Percentiles rank a stretch among this genome's conserved stretches.
phyloP scores from a whole-genome alignment of 306 rosid species.

The Fragaria nilgerrensis region DNA sequence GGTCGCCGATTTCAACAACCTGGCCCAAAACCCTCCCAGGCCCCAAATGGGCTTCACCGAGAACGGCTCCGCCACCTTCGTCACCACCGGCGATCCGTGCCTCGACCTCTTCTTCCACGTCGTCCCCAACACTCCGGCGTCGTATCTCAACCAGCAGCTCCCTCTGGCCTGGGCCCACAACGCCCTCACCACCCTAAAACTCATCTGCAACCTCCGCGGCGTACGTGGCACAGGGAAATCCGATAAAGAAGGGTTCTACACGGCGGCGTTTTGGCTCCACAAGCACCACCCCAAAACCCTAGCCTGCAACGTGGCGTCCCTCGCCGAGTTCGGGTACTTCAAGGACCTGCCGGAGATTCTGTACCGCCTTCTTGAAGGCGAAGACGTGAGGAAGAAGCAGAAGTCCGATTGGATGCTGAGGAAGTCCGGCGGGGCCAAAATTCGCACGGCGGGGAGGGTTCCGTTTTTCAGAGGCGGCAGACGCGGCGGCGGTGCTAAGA shows the following conservation, averaged over 20 bases:
- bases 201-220: conserved; percentile 61
- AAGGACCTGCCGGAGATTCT: conserved; percentile 77
- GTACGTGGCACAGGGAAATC: conserved; percentile 73
- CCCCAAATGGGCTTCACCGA: conserved; percentile 32
- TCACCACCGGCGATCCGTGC: not conserved
- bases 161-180: conserved; percentile 44
- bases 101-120: conserved; percentile 21
- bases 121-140: conserved; percentile 44
- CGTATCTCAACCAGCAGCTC: conserved; percentile 25
- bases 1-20: conserved; percentile 36
- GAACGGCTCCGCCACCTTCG: conserved; percentile 1
- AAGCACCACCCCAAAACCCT: conserved; percentile 57
- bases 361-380: conserved; percentile 51
- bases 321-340: conserved; percentile 65
- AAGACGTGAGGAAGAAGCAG: conserved; percentile 29
- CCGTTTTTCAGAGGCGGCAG: not conserved
- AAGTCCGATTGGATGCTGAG: conserved; percentile 31
- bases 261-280: conserved; percentile 65
- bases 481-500: not conserved
- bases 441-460: not conserved
- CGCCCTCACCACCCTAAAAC: no score
- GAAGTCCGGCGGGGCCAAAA: not conserved
- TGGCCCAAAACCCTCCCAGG: not conserved
- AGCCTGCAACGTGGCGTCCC: conserved; percentile 44
- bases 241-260: conserved; percentile 43